These are phyloP conservation scores for Allodekkera sacchari DNA, from an alignment of 805 yeast genomes.

Conservation along the genomic window DNA sequence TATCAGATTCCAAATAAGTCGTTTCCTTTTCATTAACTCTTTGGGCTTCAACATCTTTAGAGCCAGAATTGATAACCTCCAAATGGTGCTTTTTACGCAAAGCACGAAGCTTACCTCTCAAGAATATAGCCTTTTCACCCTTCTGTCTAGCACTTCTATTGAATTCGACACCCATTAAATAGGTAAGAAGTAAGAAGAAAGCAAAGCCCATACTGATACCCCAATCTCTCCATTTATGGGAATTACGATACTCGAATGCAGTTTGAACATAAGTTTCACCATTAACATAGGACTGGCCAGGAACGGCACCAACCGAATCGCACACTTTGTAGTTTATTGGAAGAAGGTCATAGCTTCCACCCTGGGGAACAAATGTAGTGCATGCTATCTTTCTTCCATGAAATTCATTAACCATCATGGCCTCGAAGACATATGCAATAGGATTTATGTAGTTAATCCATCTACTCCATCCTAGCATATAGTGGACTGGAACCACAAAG, in stretches of 20 bases:
- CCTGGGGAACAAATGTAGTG: constrained; percentile 32
- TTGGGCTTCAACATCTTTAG: constrained; percentile 17
- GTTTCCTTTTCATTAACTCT: constrained; percentile 6
- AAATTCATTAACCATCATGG: constrained; percentile 50
- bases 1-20: constrained; percentile 9
- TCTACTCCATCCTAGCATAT: constrained; percentile 53
- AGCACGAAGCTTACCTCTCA: constrained; percentile 33
- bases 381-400: constrained; percentile 35
- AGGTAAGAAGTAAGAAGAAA: constrained; percentile 43
- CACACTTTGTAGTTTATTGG: constrained; percentile 10
- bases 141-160: constrained; percentile 52
- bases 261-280: constrained; percentile 47
- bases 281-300: constrained; percentile 40
- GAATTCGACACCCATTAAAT: constrained; percentile 43
- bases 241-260: constrained; percentile 41
- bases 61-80: too few species aligned
- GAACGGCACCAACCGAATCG: constrained; percentile 41
- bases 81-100: constrained; percentile 28
- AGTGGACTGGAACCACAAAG: constrained; percentile 44
- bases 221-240: constrained; percentile 72
- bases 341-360: constrained; percentile 15
- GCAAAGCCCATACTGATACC: constrained; percentile 53
- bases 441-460: constrained; percentile 57
- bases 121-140: constrained; percentile 58
- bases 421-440: constrained; percentile 45